Base-by-base conservation (phyloP, 75 land plant species). In the Cupressus sempervirens region DNA sequence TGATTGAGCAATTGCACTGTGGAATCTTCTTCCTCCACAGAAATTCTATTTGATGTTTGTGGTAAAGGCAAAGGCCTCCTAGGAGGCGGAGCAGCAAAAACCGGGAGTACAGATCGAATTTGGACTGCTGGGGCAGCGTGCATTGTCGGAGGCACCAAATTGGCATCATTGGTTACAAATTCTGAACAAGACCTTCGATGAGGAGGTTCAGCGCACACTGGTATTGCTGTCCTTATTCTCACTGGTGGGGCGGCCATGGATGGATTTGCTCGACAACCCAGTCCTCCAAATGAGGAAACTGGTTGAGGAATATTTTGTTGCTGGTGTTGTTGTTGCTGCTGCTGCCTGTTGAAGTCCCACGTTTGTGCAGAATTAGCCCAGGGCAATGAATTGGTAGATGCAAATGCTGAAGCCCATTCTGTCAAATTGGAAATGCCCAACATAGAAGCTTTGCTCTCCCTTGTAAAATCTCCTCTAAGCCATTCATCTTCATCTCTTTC, bases 91-190 rank as follows among this genome's bases (percentile, higher is more conserved):
- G 91, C 90, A 36, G 93, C 83, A 77, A 90, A 92, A 14, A 92
- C 93, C 53, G 93, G 93, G 35, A 90, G 86, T 56, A 86, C 89
- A 53, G 91, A 85, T 34, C 93, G 89, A 32, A 92, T 88, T 82
- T 84, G 85, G 43, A 92, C 93, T 46, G 91, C 87, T 16, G 93
- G 93, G 35, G 93, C 93, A 68, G 85, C 83, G 3, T 16, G 85
- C 40, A 84, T 40, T 35, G 83, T 34, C 29, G 36, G 35, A 53
- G 58, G 83, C 62, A 53, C 62, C 52, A 79, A 79, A 79, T 45
- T 40, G 5, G 81, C 45, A n/a, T 79, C 81, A 45, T 79, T 41
- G 81, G n/a, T 45, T 45, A 79, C 20, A 29, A 79, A 79, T 8
- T 79, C 45, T 45, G 81, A 79, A 7, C 46, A 48, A 9, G 87